Base-by-base conservation (phyloP, 129 eudicot species). In the Flaveria bidentis region DNA sequence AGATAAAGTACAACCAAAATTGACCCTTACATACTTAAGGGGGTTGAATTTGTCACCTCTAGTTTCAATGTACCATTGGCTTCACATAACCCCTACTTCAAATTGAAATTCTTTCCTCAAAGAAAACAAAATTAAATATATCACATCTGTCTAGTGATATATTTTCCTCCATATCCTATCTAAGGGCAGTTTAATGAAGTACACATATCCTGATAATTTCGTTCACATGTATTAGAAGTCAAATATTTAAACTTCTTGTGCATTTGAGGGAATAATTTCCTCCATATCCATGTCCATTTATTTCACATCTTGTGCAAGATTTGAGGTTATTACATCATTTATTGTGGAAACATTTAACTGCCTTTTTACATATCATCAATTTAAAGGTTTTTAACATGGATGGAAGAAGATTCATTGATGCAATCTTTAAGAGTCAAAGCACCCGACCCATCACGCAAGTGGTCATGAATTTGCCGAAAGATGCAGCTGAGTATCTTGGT, bases 401-500 rank as follows among this genome's bases (percentile, higher is more conserved):
- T 76, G 98, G 96, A 7, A 87, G 98, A 80, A 93, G 98, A 82
- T 93, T 93, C 73, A 88, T 93, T 66, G 87, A 86, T 49, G 67
- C 90, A 14, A 69, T 93, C 39, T 91, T 93, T 72, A 78, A 82
- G 28, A 75, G 86, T 69, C 84, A 85, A 73, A 85, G 78, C 74
- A 49, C 82, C 8, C 83, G 76, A n/a, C 71, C 96, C 66, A 85
- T 93, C 75, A 93, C 97, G 18, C 98, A 93, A 85, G 98, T 93
- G 36, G 96, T 93, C 76, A 91, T 93, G 98, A 93, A 93, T 86
- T 83, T 93, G 77, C 98, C 98, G 47, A 91, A 88, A 50, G 95
- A 93, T 69, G 98, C 98, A 20, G 92, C 84, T 22, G 93, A 88
- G 52, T 93, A 84, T 86, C 97, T 91, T 81, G 84, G 84, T 80